Evolutionary conservation across 1,284 basidiomycete species (phyloP).

Genomic region (Trametes sp.): DNA sequence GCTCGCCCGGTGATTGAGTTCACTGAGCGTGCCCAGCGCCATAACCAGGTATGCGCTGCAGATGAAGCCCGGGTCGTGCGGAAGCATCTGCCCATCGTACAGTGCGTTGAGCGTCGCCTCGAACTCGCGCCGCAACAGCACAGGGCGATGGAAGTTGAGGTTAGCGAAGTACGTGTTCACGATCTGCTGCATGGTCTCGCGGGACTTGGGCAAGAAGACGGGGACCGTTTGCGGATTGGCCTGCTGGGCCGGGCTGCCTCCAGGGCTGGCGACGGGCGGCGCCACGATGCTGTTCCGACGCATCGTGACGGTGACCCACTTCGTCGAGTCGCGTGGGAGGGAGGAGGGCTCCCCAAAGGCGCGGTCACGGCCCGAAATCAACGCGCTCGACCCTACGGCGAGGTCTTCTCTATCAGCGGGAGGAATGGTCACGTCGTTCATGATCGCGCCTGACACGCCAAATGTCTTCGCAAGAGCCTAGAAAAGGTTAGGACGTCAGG

Average conservation of each 20-base stretch:
- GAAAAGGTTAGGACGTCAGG: conserved; percentile 9
- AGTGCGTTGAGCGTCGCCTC: conserved; percentile 65
- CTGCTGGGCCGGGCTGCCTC: conserved; percentile 38
- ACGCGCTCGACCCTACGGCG: conserved; percentile 73
- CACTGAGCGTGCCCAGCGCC: conserved; percentile 81
- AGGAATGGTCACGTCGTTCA: conserved; percentile 64
- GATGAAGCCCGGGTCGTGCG: conserved; percentile 77
- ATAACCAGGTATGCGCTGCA: conserved; percentile 79
- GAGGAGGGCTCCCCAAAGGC: conserved; percentile 57
- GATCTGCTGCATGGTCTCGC: conserved; percentile 65
- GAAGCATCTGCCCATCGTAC: conserved; percentile 60
- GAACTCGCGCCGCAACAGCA: conserved; percentile 72
- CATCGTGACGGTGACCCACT: conserved; percentile 63
- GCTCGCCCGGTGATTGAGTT: conserved; percentile 73
- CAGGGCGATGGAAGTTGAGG: conserved; percentile 80
- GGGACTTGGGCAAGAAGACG: conserved; percentile 79
- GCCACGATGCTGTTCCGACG: conserved; percentile 50
- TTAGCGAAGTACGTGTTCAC: conserved; percentile 75
- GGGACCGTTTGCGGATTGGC: conserved; percentile 38
- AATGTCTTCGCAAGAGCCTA: conserved; percentile 79
- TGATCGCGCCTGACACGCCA: conserved; percentile 75
- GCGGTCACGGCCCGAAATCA: conserved; percentile 72
- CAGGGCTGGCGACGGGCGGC: conserved; percentile 23
- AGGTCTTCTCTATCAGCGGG: conserved; percentile 73
- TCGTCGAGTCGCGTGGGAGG: conserved; percentile 64